Evolutionary conservation across 2,329 filamentous ascomycete genomes (phyloP), one percentile per base, ranked within the genome.

Genomic region (Harringtonia lauricola): DNA sequence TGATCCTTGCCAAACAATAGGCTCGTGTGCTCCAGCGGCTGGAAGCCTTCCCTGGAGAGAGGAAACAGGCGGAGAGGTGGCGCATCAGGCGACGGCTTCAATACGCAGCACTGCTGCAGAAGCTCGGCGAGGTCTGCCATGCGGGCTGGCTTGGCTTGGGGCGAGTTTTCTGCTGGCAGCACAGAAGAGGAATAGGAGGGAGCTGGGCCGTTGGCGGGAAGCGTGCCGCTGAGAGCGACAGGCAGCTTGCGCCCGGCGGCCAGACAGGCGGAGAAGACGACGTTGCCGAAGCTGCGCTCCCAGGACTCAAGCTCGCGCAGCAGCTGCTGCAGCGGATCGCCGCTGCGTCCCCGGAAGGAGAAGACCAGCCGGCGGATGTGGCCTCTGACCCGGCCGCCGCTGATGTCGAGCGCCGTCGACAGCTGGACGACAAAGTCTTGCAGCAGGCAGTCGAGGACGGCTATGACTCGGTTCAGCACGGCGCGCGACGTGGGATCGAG

Each of bases 191-290:
- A 38, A n/a, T 26, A 38, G 22, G 28, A 21, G 18, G 34, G 17
- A 21, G 17, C 10, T n/a, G 34, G 18, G 34, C 8, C 21, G 21
- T 19, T 21, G 12, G 14, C 5, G 26, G 26, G 10, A 10, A 26
- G 7, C 24, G 24, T 10, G 6, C 39, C 18, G 17, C 18, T 19
- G 21, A 41, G 31, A 4, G 19, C 39, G 3, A 28, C 3, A 2
- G 39, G 39, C 9, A 41, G 30, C n/a, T 9, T 21, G 14, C 30
- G 33, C 3, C 39, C 39, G 9, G 31, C 30, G 3, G 30, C 39
- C 15, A 41, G 21, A 22, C 30, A 35, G 28, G 39, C 39, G 10
- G 39, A 41, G n/a, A 34, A 41, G 19, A 41, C 31, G 21, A 41
- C 39, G 15, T 35, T 35, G 30, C 30, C 24, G 21, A 36, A 41